Base-by-base conservation (phyloP, 306 rosid species). In the Lagenaria siceraria region DNA sequence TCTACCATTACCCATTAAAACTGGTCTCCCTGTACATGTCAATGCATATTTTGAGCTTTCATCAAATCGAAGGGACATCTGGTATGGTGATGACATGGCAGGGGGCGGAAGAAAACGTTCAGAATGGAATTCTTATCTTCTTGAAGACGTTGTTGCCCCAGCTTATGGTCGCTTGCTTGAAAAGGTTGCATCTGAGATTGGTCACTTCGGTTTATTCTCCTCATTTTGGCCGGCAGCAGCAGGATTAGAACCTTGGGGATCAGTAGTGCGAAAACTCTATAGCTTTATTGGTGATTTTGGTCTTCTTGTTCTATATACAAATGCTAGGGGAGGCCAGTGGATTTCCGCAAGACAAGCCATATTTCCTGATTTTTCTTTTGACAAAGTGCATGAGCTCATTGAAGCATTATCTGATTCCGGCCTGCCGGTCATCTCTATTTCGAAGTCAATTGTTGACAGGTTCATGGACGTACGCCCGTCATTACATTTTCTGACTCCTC, bases 321-420 rank as follows among this genome's bases (percentile, higher is more conserved):
- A 90, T 85, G 98, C 98, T 69, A 83, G 93, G 85, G 98, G 95
- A 66, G 98, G 98, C 64, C 97, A 90, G 80, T 94, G 98, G 98
- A 89, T 92, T 82, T 90, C 97, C 54, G 83, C 95, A 60, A 94
- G 85, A 85, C 91, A 92, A 75, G 92, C 98, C 62, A 86, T 94
- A 75, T 92, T 94, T 88, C 98, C 98, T 60, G 98, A 94, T 88
- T 94, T 90, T 81, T 84, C 88, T 82, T 94, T 92, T 80, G 84
- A 71, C 79, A 85, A 89, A 83, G 91, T 85, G 77, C 61, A 61
- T 71, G 92, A 92, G 77, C 96, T 94, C 65, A 74, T 87, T 49
- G 81, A 87, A 78, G 97, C 92, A 15, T 82, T 94, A 62, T 87
- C 96, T 22, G 91, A 95, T 64, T 90, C 93, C 77, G 89, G 90